Evolutionary conservation across 1,284 basidiomycete genomes (phyloP).

Genomic region (Thelephora terrestris): DNA sequence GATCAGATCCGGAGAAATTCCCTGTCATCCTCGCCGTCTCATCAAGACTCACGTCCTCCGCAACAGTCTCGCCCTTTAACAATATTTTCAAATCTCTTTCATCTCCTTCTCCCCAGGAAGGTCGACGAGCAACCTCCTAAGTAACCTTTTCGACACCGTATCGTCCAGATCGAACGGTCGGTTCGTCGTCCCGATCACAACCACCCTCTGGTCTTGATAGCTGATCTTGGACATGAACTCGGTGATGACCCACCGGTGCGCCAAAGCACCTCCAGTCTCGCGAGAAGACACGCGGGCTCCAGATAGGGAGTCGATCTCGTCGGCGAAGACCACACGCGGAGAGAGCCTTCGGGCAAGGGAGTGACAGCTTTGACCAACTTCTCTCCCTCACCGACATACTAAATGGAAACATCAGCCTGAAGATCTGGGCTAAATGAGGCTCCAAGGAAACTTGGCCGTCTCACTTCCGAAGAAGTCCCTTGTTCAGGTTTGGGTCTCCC

Average conservation of each 20-base stretch:
- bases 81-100: conserved; percentile 73
- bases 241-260: conserved; percentile 77
- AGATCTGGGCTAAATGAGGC: too few relatives aligned
- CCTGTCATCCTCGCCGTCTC: conserved; percentile 67
- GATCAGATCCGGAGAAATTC: conserved; percentile 85
- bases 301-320: conserved; percentile 93
- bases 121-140: conserved; percentile 70
- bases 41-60: conserved; percentile 54
- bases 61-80: conserved; percentile 67
- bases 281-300: conserved; percentile 77
- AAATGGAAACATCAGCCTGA: conserved; percentile 11
- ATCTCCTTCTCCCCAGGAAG: conserved; percentile 59
- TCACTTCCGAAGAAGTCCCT: too few relatives aligned
- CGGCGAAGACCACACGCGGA: conserved; percentile 92
- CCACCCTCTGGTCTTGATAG: conserved; percentile 72
- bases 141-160: conserved; percentile 76
- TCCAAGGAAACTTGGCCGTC: too few relatives aligned
- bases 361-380: conserved; percentile 91
- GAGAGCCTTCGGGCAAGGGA: conserved; percentile 79
- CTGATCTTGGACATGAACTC: conserved; percentile 98
- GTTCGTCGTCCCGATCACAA: conserved; percentile 95
- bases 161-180: conserved; percentile 80
- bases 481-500: too few relatives aligned
- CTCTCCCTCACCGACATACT: conserved; percentile 94
- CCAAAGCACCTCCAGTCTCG: conserved; percentile 74